A percentile compares a stretch with the other conserved stretches of the same genome.
phyloP scores from a whole-genome alignment of 2,329 filamentous ascomycete genomes.

The Malbranchea zuffiana region DNA sequence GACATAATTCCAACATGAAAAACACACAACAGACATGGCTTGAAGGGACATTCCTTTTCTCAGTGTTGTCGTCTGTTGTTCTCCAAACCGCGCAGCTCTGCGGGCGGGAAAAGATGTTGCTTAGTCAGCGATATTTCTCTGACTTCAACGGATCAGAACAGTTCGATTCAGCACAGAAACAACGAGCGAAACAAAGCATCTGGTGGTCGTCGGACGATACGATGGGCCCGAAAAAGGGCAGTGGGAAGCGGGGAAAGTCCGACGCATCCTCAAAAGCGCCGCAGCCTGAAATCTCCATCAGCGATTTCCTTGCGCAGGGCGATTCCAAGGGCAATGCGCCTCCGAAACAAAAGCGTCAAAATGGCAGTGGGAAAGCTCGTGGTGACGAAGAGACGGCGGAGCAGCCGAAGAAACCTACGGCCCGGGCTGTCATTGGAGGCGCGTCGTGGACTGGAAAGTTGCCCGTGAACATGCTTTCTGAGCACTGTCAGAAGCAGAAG shows the following conservation, averaged over 20 bases:
- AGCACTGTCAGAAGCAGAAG: slow-evolving; percentile 90
- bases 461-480: slow-evolving; percentile 82
- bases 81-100: too few species aligned
- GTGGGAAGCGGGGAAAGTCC: slow-evolving; percentile 28
- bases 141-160: not conserved
- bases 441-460: slow-evolving; percentile 96
- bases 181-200: too few species aligned
- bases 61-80: too few species aligned
- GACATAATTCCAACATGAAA: too few species aligned
- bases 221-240: slow-evolving; percentile 36
- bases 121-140: too few species aligned
- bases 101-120: too few species aligned
- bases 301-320: slow-evolving; percentile 15
- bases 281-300: slow-evolving; percentile 15
- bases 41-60: too few species aligned
- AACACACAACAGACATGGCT: too few species aligned
- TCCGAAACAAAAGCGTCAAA: slow-evolving; percentile 13
- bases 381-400: slow-evolving; percentile 25
- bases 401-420: slow-evolving; percentile 49
- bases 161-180: too few species aligned
- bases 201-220: too few species aligned
- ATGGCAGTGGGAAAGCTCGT: slow-evolving; percentile 11
- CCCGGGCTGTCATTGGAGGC: slow-evolving; percentile 75
- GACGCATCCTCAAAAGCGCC: slow-evolving; percentile 33
- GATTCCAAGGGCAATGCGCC: slow-evolving; percentile 28